Conservation (phyloP, 257 asterid genomes). For the Datura wrightii region DNA sequence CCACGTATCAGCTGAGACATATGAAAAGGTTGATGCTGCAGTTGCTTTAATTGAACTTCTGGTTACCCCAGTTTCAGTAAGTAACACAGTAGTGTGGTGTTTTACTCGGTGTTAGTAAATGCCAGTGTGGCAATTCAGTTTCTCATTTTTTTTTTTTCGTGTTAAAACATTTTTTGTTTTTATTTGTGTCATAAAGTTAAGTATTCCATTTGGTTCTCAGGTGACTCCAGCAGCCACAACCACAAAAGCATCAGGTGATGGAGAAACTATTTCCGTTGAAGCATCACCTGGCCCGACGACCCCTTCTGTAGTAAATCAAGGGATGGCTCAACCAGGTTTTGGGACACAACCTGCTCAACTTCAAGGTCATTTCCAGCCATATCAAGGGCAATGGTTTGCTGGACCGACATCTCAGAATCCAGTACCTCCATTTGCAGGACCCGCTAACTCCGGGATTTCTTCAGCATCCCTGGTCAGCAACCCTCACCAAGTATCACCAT, state of each 20-base stretch:
- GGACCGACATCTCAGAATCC: constrained; percentile 50
- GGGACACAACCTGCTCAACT: constrained; percentile 49
- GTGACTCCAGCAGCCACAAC: background rate
- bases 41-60: constrained; percentile 83
- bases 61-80: constrained; percentile 80
- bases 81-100: constrained; percentile 34
- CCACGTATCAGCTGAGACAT: constrained; percentile 83
- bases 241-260: constrained; percentile 41
- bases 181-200: background rate
- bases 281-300: constrained; percentile 40
- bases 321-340: constrained; percentile 48
- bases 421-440: constrained; percentile 45
- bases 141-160: background rate
- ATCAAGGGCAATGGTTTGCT: constrained; percentile 68
- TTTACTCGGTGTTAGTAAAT: background rate
- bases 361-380: constrained; percentile 57
- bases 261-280: constrained; percentile 44
- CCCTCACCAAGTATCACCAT: constrained; percentile 46
- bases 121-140: background rate
- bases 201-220: constrained; percentile 28
- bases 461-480: constrained; percentile 47
- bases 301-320: constrained; percentile 49
- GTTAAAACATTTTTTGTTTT: background rate
- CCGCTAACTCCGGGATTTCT: constrained; percentile 39
- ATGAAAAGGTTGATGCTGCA: constrained; percentile 88